Conservation (phyloP, 2,329 filamentous ascomycete genomes). For the Stachybotrys elegans region DNA sequence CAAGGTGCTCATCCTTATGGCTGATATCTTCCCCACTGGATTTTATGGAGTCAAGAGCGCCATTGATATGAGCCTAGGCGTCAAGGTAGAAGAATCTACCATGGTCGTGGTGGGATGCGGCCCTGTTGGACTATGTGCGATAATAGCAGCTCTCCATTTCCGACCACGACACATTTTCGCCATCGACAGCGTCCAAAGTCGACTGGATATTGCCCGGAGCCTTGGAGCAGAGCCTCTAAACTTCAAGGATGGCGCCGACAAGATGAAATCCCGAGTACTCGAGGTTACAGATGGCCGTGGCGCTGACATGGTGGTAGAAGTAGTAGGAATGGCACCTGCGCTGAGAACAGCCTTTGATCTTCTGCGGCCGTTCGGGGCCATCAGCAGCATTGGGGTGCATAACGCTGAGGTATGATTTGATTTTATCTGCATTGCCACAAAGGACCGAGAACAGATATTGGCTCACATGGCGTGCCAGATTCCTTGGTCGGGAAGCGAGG, state of each 20-base stretch:
- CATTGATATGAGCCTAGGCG: conserved; percentile 53
- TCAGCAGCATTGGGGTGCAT: conserved; percentile 72
- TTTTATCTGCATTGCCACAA: not conserved
- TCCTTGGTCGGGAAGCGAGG: conserved; percentile 61
- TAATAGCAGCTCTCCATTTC: conserved; percentile 71
- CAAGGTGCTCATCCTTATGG: conserved; percentile 77
- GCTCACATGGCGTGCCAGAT: conserved; percentile 37
- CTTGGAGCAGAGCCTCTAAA: conserved; percentile 82
- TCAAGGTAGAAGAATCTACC: conserved; percentile 45
- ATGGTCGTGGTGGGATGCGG: conserved; percentile 83
- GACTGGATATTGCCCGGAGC: conserved; percentile 65
- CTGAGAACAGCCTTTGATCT: conserved; percentile 67
- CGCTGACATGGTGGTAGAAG: conserved; percentile 79
- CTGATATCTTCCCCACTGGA: conserved; percentile 85
- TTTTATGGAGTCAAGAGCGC: conserved; percentile 80
- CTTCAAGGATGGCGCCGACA: conserved; percentile 62
- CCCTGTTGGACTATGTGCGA: conserved; percentile 77
- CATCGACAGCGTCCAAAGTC: conserved; percentile 70
- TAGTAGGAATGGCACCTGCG: conserved; percentile 66
- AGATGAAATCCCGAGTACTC: conserved; percentile 63
- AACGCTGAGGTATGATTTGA: conserved; percentile 56
- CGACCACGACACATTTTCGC: conserved; percentile 73
- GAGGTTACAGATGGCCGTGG: conserved; percentile 75
- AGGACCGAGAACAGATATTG: conserved; percentile 5
- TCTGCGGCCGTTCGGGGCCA: conserved; percentile 65